phyloP scores from a whole-genome alignment of 495 filamentous ascomycete species.

The Aspergillus haitiensis region DNA sequence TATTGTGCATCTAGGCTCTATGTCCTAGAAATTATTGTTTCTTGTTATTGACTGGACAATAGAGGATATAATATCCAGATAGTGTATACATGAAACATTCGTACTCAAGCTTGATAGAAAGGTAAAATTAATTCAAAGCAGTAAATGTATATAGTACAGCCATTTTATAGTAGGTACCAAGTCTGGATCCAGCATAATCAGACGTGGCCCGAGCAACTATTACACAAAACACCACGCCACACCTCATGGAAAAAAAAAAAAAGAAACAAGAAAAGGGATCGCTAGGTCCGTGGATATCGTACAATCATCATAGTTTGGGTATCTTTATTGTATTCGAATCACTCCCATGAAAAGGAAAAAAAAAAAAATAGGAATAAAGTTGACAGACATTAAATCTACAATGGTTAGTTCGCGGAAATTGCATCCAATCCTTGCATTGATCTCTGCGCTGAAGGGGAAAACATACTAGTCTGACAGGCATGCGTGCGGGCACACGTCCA shows the following conservation, averaged over 20 bases:
- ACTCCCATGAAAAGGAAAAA: conserved; percentile 7
- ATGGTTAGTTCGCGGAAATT: conserved; percentile 14
- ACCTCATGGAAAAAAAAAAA: conserved; percentile 2
- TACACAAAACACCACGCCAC: background rate
- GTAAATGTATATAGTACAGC: too few species aligned
- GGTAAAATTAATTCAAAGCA: too few species aligned
- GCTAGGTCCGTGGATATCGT: conserved; percentile 8
- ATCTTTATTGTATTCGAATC: conserved; percentile 9
- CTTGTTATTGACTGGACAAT: too few species aligned
- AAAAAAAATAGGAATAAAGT: background rate
- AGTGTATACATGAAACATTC: too few species aligned
- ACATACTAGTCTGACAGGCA: conserved; percentile 43
- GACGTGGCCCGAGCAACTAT: background rate
- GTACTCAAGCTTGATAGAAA: too few species aligned
- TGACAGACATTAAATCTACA: conserved; percentile 24
- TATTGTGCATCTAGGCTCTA: too few species aligned
- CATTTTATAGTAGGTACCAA: too few species aligned
- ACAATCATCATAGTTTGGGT: conserved; percentile 18
- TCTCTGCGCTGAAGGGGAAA: background rate
- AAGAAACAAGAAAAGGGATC: background rate
- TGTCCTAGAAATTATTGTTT: too few species aligned
- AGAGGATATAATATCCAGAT: too few species aligned
- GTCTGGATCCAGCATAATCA: background rate
- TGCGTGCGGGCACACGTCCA: conserved; percentile 40
- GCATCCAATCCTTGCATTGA: background rate